Base-by-base conservation (phyloP, 192 early-diverging fungal species). In the Kappamyces sp. region DNA sequence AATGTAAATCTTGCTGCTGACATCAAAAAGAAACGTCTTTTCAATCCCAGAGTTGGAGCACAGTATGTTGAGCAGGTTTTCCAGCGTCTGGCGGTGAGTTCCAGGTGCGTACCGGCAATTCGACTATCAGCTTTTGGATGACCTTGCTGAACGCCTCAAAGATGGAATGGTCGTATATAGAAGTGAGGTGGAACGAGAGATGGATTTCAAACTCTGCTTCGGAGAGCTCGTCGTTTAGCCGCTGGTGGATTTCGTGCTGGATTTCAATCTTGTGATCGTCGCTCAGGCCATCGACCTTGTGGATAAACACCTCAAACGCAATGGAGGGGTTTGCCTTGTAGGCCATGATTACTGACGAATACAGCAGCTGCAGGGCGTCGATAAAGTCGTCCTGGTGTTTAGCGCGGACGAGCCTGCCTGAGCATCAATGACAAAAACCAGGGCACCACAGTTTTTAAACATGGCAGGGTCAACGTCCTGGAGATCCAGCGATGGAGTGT, bases 191-290 rank as follows among this genome's bases (percentile, higher is more conserved):
- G 64, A 92, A 96, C 31, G 76, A 77, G 46, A 95, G 60, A 31
- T 83, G 83, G 33, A 91, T 77, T 70, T 96, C 86, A 8, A 77
- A 54, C 33, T 86, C 68, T 63, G 82, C 85, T 61, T 89, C 88
- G 6, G 74, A 74, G 41, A 98, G 78, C 55, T 88, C 91, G 64
- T 98, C 94, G 6, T 78, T 82, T 45, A 94, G 89, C 29, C 88
- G 74, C 59, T 91, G 90, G 62, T 96, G 91, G 47, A 98, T 91
- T 49, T 96, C 94, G 38, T 91, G 79, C 74, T 94, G 90, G 31
- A 88, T 94, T 66, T 98, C 91, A 75, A 91, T 86, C 78, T 94
- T 93, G 69, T 89, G 88, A 60, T 98, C 95, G 62, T 96, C 93
- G 0, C 88, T 89, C 43, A 98, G 73, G 33, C 91, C 91, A 61